Evolutionary conservation across 352 stramenopile species (phyloP), one percentile per base, ranked within the genome.

Genomic region (Globisporangium radiosum): DNA sequence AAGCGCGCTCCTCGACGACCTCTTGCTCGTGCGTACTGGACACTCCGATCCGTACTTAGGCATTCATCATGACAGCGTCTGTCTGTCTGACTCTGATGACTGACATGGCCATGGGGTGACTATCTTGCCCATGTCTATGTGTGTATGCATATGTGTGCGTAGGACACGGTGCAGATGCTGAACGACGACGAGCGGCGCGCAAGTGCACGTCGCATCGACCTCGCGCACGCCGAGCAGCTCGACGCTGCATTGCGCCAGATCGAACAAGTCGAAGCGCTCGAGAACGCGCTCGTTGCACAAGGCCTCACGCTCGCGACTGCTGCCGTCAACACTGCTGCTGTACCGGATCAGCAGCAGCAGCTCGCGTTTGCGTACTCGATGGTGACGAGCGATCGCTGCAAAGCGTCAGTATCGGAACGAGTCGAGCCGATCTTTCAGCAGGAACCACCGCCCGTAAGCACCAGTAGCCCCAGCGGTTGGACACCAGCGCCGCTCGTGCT

Each of bases 141-240:
- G n/a, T n/a, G 47, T 5, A 0, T 47, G 43, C 0, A 6, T 8
- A 52, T 39, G 2, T 48, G 11, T 14, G 0, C 67, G 5, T 19
- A 90, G 80, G 77, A 90, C 47, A 90, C 72, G 8, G 70, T 76
- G 0, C 65, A 88, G 47, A 39, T 85, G 39, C 62, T 89, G 19
- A 87, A 87, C 47, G 63, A 76, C 0, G 70, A 89, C 51, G 76
- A 89, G 8, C 66, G 64, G 49, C 60, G 60, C 5, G 44, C 72
- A n/a, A 71, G 70, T 0, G 53, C 66, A 7, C 56, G 56, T 17
- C 60, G 71, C 19, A 17, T 75, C 33, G 58, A 74, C 25, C 6
- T 57, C 36, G 55, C 64, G 11, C 70, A 83, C 17, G 57, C 53
- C 5, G 56, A 69, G 19, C 63, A 81, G 43, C 57, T 90, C 13